Base-by-base conservation (phyloP, 1,284 basidiomycete genomes). In the Inonotus obliquus region DNA sequence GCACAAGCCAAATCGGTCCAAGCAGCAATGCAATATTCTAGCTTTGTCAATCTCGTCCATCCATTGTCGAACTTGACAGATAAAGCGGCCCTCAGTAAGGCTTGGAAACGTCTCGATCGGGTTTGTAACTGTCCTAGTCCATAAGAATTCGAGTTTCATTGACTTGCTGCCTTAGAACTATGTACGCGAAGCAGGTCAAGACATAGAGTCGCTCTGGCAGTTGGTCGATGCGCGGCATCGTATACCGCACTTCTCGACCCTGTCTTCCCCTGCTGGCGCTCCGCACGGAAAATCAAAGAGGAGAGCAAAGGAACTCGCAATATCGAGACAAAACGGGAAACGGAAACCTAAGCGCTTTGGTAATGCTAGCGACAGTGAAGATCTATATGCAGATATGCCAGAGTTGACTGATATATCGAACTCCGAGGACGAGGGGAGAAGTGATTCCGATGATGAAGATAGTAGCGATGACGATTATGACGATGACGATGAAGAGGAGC, bases 91-190 rank as follows among this genome's bases (percentile, higher is more conserved):
- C 76, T 91, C 5, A 79, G 83, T 29, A 78, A 75, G 19, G 78
- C 91, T 74, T 92, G 89, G 89, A 79, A 77, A 58, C 71, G 69
- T 32, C 79, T 91, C 52, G 81, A 89, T 66, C 65, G 76, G 53
- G 89, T 89, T 63, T 60, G 80, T 73, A 60, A n/a, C 9, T 17
- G 19, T 57, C 21, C 7, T 56, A 1, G 14, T 38, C 48, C 13
- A 60, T 35, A 9, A 29, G 13, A 23, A 10, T 27, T 56, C 37
- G 45, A 32, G 56, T 56, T 52, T 32, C 47, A 32, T 45, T 41
- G 54, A 32, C 32, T 4, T 32, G 7, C 10, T 17, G 17, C 19
- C 54, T 11, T 39, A 91, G 89, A 89, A 84, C 66, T 90, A 87
- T 67, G 73, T 78, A 67, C 63, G 69, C 10, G 70, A 76, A 3